Evolutionary conservation across 2,329 filamentous ascomycete genomes (phyloP), one percentile per base, ranked within the genome.

Genomic region (Pleomassaria siparia): DNA sequence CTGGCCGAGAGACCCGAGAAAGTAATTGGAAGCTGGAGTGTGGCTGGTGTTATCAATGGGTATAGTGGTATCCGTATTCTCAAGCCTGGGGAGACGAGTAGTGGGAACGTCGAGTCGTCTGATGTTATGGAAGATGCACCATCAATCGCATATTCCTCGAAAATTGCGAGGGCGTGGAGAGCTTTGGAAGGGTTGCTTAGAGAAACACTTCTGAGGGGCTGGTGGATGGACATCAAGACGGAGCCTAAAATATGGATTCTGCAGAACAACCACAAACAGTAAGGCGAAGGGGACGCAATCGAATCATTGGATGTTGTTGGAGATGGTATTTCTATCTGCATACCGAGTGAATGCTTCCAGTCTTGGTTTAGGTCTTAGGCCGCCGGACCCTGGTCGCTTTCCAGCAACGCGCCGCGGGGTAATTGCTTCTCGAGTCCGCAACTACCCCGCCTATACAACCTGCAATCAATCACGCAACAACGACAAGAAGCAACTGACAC

Each of bases 161-260:
- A 42, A 16, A 43, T 63, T 41, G 61, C 58, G 28, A 43, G 33
- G n/a, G n/a, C 18, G 15, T 69, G 64, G 64, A 55, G 50, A 26
- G 37, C 1, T 40, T 35, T 75, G 51, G 67, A 72, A 44, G 56
- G 62, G 6, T 40, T 72, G 21, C 13, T 77, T 10, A 57, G 64
- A 26, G 44, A 60, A 20, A 51, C 71, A 15, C 26, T 75, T 10
- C 70, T 75, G 8, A 58, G 70, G 12, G 81, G 80, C 0, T 81
- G 76, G 69, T 84, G 81, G 81, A 72, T 76, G 21, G 76, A 80
- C 46, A 60, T 82, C 36, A 72, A 66, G 51, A 76, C 82, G 74
- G 73, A 75, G 60, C 77, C 80, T 28, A 79, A 74, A 60, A 72
- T 84, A 35, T 73, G 73, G 48, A 75, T 84, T 29, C 57, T 84